Evolutionary conservation across 2,329 filamentous ascomycete species (phyloP).

Genomic region (Mariannaea sp.): DNA sequence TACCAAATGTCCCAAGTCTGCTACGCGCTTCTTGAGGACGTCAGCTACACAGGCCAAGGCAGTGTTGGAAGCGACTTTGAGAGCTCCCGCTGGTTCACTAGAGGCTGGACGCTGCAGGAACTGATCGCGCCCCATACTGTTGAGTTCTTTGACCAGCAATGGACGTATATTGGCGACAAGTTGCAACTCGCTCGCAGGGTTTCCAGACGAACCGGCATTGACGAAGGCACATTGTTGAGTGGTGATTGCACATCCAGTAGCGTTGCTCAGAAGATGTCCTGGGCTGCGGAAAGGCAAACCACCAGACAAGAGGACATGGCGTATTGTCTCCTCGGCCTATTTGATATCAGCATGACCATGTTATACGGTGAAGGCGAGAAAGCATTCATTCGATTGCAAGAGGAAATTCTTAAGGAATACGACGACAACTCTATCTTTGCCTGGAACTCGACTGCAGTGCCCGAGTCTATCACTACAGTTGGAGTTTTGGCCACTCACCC

Average conservation of each 20-base stretch:
- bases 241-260: slow-evolving; percentile 16
- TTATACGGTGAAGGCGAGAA: slow-evolving; percentile 30
- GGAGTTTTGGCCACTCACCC: slow-evolving; percentile 23
- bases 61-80: slow-evolving; percentile 15
- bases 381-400: slow-evolving; percentile 34
- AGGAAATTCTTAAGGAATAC: slow-evolving; percentile 32
- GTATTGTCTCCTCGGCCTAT: slow-evolving; percentile 33
- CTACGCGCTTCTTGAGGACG: slow-evolving; percentile 27
- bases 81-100: slow-evolving; percentile 22
- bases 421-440: slow-evolving; percentile 32
- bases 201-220: slow-evolving; percentile 19
- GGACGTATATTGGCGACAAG: slow-evolving; percentile 19
- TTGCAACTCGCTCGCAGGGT: slow-evolving; percentile 10
- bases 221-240: slow-evolving; percentile 11
- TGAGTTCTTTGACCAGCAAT: slow-evolving; percentile 22
- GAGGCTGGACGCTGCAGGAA: slow-evolving; percentile 32
- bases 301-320: slow-evolving; percentile 29
- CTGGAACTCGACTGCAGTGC: slow-evolving; percentile 24
- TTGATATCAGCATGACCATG: slow-evolving; percentile 31
- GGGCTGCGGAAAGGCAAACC: slow-evolving; percentile 26
- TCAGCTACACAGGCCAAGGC: slow-evolving; percentile 44
- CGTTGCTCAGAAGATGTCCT: slow-evolving; percentile 29
- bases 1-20: slow-evolving; percentile 37
- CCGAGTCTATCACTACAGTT: slow-evolving; percentile 17
- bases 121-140: slow-evolving; percentile 23